Conservation (phyloP, 108 stramenopile species). For the Nitzschia sp. region DNA sequence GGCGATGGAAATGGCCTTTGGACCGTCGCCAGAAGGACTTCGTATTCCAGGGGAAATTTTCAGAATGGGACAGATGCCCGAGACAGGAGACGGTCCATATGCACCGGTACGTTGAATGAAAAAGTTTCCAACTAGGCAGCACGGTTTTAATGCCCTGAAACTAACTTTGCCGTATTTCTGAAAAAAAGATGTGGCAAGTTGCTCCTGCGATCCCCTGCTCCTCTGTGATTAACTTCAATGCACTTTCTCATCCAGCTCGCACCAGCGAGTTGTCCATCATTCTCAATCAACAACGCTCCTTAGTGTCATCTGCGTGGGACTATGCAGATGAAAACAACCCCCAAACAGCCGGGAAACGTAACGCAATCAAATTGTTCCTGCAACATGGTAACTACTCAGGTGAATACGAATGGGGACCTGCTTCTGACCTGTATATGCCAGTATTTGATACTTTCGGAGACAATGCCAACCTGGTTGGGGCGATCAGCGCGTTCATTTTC, state of each 20-base stretch:
- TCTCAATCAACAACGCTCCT: conserved; percentile 14
- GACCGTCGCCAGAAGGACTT: background rate
- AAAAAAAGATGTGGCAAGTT: conserved; percentile 7
- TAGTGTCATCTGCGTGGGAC: background rate
- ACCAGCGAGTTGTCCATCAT: conserved; percentile 5
- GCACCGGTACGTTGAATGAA: background rate
- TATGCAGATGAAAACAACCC: background rate
- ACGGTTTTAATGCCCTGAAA: background rate
- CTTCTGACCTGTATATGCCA: background rate
- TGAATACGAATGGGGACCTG: background rate
- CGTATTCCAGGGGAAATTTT: background rate
- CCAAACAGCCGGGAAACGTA: no score
- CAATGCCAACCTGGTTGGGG: conserved; percentile 3
- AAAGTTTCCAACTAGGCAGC: background rate
- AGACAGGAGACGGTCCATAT: background rate
- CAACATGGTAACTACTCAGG: no score
- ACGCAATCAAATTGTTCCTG: no score
- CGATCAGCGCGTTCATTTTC: conserved; percentile 1
- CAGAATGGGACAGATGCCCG: background rate
- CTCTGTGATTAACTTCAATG: conserved; percentile 2
- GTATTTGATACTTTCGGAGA: conserved; percentile 2
- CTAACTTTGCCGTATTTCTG: no score
- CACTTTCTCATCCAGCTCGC: conserved; percentile 27
- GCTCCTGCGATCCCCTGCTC: conserved; percentile 3
- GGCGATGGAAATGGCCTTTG: background rate